Percentiles rank a stretch among this genome's conserved stretches.
These are phyloP conservation scores for Coniferiporia weirii DNA, from an alignment of 1,284 basidiomycete genomes.

Conservation along the genomic window DNA sequence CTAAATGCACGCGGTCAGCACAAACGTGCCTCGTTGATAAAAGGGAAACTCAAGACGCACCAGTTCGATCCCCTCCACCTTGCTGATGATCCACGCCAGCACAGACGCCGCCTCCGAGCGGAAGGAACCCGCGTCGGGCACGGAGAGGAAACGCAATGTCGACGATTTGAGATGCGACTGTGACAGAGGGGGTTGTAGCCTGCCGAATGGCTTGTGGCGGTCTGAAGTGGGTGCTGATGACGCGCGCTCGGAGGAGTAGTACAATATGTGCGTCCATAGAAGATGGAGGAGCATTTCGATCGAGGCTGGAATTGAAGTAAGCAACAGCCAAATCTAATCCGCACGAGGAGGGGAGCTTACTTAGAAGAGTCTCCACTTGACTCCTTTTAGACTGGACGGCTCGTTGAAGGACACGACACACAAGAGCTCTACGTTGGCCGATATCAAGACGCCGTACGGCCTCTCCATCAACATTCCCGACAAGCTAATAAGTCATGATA, in stretches of 20 bases:
- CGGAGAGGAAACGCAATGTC: constrained; percentile 50
- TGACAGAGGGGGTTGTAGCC: constrained; percentile 26
- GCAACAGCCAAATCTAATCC: not conserved
- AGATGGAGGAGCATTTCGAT: constrained; percentile 82
- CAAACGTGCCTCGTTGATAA: not conserved
- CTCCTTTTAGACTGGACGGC: constrained; percentile 37
- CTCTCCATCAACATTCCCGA: constrained; percentile 47
- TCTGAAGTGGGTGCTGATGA: not conserved
- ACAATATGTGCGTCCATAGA: constrained; percentile 79
- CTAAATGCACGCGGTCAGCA: constrained; percentile 22
- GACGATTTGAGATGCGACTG: constrained; percentile 15
- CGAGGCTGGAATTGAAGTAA: constrained; percentile 43
- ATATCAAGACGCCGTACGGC: constrained; percentile 62
- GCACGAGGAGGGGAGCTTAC: constrained; percentile 32
- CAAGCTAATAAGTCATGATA: constrained; percentile 37
- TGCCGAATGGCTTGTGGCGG: constrained; percentile 27
- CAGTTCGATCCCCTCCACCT: constrained; percentile 46
- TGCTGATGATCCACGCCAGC: constrained; percentile 45
- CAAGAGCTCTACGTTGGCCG: constrained; percentile 58
- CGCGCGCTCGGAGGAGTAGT: constrained; percentile 36
- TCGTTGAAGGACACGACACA: constrained; percentile 53
- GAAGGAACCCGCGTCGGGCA: constrained; percentile 48
- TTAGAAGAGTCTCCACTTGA: constrained; percentile 50
- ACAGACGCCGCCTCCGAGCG: constrained; percentile 48
- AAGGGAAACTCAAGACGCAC: constrained; percentile 30